These are phyloP conservation scores for Lupinus albus DNA, from an alignment of 306 rosid species.

Conservation along the genomic window DNA sequence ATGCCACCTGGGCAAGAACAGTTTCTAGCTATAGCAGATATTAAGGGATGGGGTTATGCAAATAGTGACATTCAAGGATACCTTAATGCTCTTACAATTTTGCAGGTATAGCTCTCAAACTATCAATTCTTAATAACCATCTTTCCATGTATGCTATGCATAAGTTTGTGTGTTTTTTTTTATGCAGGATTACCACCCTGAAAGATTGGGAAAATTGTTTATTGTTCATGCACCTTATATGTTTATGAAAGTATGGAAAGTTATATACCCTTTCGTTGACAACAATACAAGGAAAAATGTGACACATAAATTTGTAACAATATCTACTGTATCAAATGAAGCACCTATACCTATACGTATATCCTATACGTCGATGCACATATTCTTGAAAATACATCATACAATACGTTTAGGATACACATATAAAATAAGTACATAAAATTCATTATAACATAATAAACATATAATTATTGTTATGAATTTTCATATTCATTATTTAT, in stretches of 20 bases:
- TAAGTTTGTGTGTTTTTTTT: background rate
- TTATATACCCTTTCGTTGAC: slow-evolving; percentile 63
- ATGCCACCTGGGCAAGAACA: slow-evolving; percentile 84
- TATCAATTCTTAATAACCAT: background rate
- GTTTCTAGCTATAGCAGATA: slow-evolving; percentile 75
- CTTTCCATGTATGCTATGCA: background rate
- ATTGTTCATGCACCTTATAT: slow-evolving; percentile 57
- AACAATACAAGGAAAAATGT: slow-evolving; percentile 65
- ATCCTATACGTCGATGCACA: no score
- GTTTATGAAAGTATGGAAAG: slow-evolving; percentile 68
- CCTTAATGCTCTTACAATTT: slow-evolving; percentile 56
- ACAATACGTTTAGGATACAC: no score
- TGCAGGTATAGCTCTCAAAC: slow-evolving; percentile 73
- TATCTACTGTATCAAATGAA: no score
- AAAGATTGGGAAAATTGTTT: slow-evolving; percentile 60
- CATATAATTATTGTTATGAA: no score
- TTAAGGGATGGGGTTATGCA: slow-evolving; percentile 80
- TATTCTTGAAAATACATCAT: no score
- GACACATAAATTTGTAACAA: slow-evolving; percentile 22
- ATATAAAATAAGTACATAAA: no score
- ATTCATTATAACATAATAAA: no score
- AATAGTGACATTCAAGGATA: slow-evolving; percentile 84
- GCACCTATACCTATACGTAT: no score
- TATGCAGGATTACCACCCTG: slow-evolving; percentile 63
- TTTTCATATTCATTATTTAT: no score